Percentiles rank a stretch among this genome's conserved stretches.
phyloP scores from a whole-genome alignment of 2,329 filamentous ascomycete species.

The Hypoxylon rubiginosum region DNA sequence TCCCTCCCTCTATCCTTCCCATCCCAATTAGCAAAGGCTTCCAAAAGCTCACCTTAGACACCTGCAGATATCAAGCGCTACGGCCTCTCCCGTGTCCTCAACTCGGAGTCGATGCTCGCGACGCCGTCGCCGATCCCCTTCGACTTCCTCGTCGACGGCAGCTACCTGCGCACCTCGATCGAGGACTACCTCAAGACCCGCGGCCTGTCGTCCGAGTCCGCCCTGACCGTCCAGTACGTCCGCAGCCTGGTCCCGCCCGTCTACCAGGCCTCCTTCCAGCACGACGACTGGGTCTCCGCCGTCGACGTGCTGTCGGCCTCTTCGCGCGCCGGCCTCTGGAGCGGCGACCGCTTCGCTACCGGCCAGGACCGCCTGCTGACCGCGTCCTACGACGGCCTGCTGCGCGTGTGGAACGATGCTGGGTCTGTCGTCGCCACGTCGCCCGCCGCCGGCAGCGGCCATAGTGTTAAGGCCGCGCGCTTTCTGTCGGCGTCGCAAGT shows the following conservation, averaged over 20 bases:
- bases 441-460: constrained; percentile 75
- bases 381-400: constrained; percentile 90
- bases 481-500: constrained; percentile 85
- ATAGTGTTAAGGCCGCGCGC: constrained; percentile 85
- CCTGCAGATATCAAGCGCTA: constrained; percentile 75
- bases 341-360: constrained; percentile 61
- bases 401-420: constrained; percentile 91
- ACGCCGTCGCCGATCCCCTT: constrained; percentile 79
- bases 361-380: constrained; percentile 84
- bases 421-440: constrained; percentile 88
- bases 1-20: neutral
- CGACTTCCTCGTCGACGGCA: constrained; percentile 96
- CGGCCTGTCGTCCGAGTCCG: constrained; percentile 90
- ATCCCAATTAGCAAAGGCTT: neutral
- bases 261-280: constrained; percentile 92
- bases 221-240: constrained; percentile 91
- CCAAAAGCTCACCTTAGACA: constrained; percentile 21
- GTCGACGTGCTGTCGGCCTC: constrained; percentile 83
- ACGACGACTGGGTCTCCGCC: constrained; percentile 95
- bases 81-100: constrained; percentile 77
- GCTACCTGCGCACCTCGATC: constrained; percentile 88
- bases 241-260: constrained; percentile 89
- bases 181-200: constrained; percentile 90
- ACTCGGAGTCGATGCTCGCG: constrained; percentile 78
- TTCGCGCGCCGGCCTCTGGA: constrained; percentile 72